Conservation (phyloP, 176 grass and related monocot species). For the Alloteropsis semialata region DNA sequence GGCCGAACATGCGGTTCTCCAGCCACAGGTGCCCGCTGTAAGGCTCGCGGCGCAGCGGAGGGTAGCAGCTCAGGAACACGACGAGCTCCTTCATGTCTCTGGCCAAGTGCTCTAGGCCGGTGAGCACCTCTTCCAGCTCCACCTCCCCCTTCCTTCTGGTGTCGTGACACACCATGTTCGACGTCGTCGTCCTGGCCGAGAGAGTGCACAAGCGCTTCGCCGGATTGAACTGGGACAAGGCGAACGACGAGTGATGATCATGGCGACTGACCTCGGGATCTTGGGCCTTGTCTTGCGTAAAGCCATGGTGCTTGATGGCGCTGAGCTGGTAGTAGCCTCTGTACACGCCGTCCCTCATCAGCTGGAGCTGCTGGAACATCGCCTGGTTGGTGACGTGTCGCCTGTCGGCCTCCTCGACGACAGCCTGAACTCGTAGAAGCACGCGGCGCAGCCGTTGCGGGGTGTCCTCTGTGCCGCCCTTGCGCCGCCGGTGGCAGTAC, state of each 20-base stretch:
- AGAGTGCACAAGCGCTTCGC: neutral
- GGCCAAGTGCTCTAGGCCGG: neutral
- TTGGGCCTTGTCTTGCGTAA: neutral
- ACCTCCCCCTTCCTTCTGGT: neutral
- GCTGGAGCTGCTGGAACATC: constrained; percentile 21
- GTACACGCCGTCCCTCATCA: constrained; percentile 11
- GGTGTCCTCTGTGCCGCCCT: neutral
- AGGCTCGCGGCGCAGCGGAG: neutral
- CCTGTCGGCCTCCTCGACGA: constrained; percentile 6
- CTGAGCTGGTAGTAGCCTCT: constrained; percentile 13
- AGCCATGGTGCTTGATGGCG: neutral
- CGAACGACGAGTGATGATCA: neutral
- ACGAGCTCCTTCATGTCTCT: constrained; percentile 13
- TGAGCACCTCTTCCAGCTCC: neutral
- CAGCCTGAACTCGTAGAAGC: constrained; percentile 5
- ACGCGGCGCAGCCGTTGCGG: neutral
- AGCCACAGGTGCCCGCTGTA: neutral
- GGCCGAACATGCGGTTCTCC: constrained; percentile 8
- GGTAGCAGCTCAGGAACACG: neutral
- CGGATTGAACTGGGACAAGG: neutral
- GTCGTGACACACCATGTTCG: neutral
- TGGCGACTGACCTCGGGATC: neutral
- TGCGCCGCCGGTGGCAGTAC: neutral
- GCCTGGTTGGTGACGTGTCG: constrained; percentile 2
- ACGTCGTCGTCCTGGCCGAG: neutral